Evolutionary conservation across 1,284 basidiomycete species (phyloP).

Genomic region (Athelia sp.): DNA sequence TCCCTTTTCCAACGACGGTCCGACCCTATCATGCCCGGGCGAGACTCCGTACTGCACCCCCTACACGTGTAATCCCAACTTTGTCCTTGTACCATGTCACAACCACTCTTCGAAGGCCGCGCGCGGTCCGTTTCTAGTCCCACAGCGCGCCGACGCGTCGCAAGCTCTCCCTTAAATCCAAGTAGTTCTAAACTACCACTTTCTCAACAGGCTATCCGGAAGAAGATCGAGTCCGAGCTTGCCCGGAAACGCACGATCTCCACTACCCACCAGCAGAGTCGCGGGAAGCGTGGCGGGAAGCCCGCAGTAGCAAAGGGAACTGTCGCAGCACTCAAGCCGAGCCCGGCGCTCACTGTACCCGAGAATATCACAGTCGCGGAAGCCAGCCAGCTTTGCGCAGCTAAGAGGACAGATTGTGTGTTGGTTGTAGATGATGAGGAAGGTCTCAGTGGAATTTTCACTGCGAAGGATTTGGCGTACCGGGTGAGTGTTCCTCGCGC

Average conservation of each 20-base stretch:
- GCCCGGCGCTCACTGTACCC: slow-evolving; percentile 95
- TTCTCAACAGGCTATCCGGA: slow-evolving; percentile 83
- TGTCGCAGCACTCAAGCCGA: slow-evolving; percentile 93
- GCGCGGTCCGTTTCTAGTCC: slow-evolving; percentile 10
- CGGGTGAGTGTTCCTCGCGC: slow-evolving; percentile 53
- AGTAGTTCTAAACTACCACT: not conserved
- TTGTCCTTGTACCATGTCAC: not conserved
- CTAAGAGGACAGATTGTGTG: slow-evolving; percentile 98
- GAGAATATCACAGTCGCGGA: slow-evolving; percentile 96
- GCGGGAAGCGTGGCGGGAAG: slow-evolving; percentile 52
- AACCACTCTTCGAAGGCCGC: slow-evolving; percentile 10
- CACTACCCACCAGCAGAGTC: slow-evolving; percentile 49
- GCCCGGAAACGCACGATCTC: slow-evolving; percentile 89
- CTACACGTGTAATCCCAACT: slow-evolving; percentile 24
- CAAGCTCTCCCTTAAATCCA: not conserved
- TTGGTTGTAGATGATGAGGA: slow-evolving; percentile 99
- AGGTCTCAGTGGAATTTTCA: slow-evolving; percentile 97
- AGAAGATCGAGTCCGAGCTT: slow-evolving; percentile 96
- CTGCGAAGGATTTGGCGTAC: slow-evolving; percentile 98
- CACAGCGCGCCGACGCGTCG: slow-evolving; percentile 10
- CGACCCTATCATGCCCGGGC: slow-evolving; percentile 1
- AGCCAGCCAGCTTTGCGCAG: slow-evolving; percentile 97
- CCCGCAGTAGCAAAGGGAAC: slow-evolving; percentile 82
- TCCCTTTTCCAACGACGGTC: slow-evolving; percentile 2
- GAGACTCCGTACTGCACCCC: not conserved